A percentile compares a stretch with the other conserved stretches of the same genome.
These are phyloP conservation scores for Russula earlei DNA, from an alignment of 768 basidiomycete genomes.

Conservation along the genomic window DNA sequence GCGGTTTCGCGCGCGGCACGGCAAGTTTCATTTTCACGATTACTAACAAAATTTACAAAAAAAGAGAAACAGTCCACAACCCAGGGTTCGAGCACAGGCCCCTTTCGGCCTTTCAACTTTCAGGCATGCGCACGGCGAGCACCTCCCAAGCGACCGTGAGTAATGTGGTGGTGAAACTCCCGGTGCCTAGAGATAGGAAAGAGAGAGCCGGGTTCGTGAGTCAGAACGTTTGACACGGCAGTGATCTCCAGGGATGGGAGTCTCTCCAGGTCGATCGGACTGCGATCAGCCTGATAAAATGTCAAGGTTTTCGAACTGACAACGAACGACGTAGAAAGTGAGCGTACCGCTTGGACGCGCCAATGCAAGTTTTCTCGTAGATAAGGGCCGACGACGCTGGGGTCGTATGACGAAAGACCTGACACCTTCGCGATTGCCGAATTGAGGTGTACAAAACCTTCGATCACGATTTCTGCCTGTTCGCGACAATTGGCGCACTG, in stretches of 20 bases:
- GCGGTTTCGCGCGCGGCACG: no score
- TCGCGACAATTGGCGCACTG: conserved; percentile 35
- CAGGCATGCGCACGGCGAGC: not conserved
- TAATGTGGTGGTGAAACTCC: conserved; percentile 11
- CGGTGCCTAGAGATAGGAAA: conserved; percentile 6
- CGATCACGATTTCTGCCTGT: conserved; percentile 25
- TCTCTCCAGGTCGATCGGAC: not conserved
- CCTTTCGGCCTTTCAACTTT: not conserved
- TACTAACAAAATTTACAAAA: no score
- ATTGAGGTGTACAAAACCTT: conserved; percentile 40
- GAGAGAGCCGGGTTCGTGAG: not conserved
- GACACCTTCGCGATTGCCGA: conserved; percentile 24
- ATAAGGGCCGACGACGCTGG: conserved; percentile 34
- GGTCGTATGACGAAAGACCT: conserved; percentile 29
- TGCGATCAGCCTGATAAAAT: conserved; percentile 1
- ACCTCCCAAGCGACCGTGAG: conserved; percentile 11
- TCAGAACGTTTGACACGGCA: not conserved
- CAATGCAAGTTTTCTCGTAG: conserved; percentile 33
- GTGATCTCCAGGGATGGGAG: conserved; percentile 15
- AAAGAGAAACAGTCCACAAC: no score
- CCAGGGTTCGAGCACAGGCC: not conserved
- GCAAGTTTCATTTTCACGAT: no score
- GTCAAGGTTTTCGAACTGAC: not conserved
- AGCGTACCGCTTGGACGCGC: conserved; percentile 33
- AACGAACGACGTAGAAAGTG: not conserved